A percentile compares a stretch with the other conserved stretches of the same genome.
phyloP scores from a whole-genome alignment of 2,329 filamentous ascomycete genomes.

The Aspergillus transmontanensis region DNA sequence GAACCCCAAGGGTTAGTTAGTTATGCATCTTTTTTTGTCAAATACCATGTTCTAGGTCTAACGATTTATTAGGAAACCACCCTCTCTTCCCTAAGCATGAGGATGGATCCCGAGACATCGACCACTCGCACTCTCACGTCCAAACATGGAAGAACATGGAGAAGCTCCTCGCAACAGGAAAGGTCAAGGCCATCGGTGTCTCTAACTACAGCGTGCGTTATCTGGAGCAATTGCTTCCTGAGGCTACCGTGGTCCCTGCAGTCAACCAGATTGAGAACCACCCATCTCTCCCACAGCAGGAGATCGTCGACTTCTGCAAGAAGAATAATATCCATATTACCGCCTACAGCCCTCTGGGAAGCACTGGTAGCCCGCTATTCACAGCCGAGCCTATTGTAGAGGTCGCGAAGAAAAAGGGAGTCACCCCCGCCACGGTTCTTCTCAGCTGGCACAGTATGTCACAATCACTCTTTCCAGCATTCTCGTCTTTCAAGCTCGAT shows the following conservation, averaged over 20 bases:
- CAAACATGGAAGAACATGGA: constrained; percentile 76
- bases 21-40: not conserved
- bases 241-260: constrained; percentile 64
- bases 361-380: constrained; percentile 47
- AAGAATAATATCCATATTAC: constrained; percentile 55
- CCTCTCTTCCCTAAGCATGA: constrained; percentile 68
- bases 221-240: constrained; percentile 57
- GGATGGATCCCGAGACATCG: constrained; percentile 74
- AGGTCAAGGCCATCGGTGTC: constrained; percentile 60
- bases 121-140: constrained; percentile 68
- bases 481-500: not conserved
- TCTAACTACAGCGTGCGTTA: constrained; percentile 60
- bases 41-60: not conserved
- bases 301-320: constrained; percentile 55
- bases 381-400: constrained; percentile 44
- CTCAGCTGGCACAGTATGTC: constrained; percentile 48
- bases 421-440: constrained; percentile 42
- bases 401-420: constrained; percentile 44
- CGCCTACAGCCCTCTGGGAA: constrained; percentile 51
- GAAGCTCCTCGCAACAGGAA: constrained; percentile 56
- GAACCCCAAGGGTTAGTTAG: constrained; percentile 68
- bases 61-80: constrained; percentile 33
- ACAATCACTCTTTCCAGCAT: not conserved
- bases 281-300: constrained; percentile 64
- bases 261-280: constrained; percentile 84